Conservation (phyloP, 768 basidiomycete genomes). For the Ramaria sp. region DNA sequence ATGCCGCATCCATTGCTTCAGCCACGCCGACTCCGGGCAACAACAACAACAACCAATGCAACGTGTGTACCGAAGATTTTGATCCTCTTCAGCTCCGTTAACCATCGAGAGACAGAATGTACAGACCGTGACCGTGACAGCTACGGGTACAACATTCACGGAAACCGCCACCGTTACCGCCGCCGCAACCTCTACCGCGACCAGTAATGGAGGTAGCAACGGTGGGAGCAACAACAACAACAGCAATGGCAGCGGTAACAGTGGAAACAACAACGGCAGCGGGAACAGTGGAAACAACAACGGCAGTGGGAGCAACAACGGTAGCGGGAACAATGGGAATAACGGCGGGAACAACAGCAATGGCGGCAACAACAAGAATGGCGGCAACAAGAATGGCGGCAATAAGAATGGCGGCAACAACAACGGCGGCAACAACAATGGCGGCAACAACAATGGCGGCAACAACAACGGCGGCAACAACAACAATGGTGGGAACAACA, state of each 20-base stretch:
- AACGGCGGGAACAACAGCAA: background rate
- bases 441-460: background rate
- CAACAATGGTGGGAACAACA: background rate
- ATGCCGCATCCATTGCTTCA: background rate
- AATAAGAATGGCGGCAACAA: background rate
- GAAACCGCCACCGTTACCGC: background rate
- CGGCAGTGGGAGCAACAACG: background rate
- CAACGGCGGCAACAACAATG: background rate
- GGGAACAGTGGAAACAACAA: background rate
- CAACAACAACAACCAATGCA: background rate
- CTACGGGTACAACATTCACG: background rate
- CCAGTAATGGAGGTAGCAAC: background rate
- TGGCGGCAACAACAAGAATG: background rate
- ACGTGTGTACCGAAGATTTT: background rate
- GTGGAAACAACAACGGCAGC: background rate
- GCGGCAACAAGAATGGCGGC: background rate
- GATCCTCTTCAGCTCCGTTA: background rate
- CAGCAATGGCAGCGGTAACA: background rate
- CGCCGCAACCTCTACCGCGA: background rate
- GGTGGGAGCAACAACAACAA: conserved; percentile 1
- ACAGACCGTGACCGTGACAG: conserved; percentile 1
- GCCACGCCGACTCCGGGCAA: background rate
- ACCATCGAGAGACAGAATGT: background rate
- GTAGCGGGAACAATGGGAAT: background rate
- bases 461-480: background rate